These are phyloP conservation scores for Solanum arcanum DNA, from an alignment of 257 asterid genomes.

Conservation along the genomic window DNA sequence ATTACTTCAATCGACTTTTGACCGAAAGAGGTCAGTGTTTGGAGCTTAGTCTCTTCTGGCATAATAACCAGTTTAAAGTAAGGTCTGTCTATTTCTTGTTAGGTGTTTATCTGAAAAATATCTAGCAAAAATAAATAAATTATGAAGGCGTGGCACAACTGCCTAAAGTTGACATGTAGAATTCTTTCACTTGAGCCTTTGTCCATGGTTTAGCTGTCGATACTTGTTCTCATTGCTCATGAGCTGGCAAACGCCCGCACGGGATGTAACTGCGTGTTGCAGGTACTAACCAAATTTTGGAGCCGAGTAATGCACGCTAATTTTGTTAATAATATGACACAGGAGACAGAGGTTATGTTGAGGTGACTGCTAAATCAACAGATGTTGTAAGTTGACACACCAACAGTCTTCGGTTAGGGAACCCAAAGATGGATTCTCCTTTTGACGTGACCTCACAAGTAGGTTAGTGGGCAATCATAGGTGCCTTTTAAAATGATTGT, in stretches of 20 bases:
- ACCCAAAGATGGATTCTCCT: not conserved
- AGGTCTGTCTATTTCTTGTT: not conserved
- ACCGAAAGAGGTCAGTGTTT: not conserved
- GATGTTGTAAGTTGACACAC: not conserved
- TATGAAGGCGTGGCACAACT: not conserved
- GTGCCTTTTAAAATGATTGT: not conserved
- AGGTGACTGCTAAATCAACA: not conserved
- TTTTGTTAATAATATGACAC: not conserved
- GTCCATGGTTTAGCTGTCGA: not conserved
- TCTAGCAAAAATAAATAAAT: not conserved
- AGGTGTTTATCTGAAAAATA: too few relatives aligned
- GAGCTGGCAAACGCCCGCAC: too few relatives aligned
- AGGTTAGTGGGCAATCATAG: not conserved
- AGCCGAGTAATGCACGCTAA: not conserved
- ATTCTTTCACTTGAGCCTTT: not conserved
- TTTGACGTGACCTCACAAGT: not conserved
- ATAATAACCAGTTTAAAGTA: too few relatives aligned
- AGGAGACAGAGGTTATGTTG: not conserved
- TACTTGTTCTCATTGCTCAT: not conserved
- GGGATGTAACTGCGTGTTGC: not conserved
- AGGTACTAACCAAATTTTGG: not conserved
- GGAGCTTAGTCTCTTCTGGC: not conserved
- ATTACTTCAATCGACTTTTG: not conserved
- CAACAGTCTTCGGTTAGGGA: not conserved
- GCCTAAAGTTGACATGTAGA: not conserved